Evolutionary conservation across 2,329 filamentous ascomycete genomes (phyloP).

Genomic region (Botrytis squamosa): DNA sequence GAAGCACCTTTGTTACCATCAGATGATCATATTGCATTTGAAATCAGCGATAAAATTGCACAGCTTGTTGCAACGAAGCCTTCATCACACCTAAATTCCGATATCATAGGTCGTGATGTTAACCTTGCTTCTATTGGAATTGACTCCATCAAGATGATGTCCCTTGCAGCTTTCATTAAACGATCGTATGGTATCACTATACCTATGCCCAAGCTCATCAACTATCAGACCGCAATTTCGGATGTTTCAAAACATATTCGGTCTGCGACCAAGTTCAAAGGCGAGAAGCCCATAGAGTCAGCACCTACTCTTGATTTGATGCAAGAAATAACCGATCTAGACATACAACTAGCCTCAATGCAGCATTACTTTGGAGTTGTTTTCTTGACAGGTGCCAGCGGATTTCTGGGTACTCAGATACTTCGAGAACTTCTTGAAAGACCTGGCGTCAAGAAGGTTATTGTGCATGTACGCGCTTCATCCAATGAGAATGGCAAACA

Average conservation of each 20-base stretch:
- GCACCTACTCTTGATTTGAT: neutral
- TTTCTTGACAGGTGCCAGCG: constrained; percentile 10
- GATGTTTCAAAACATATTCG: constrained; percentile 18
- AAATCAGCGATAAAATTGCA: constrained; percentile 8
- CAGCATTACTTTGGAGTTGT: constrained; percentile 7
- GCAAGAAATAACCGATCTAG: neutral
- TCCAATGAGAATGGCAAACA: neutral
- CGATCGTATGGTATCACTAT: constrained; percentile 14
- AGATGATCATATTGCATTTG: constrained; percentile 7
- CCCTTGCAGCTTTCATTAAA: constrained; percentile 20
- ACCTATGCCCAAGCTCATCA: constrained; percentile 16
- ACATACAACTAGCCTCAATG: constrained; percentile 1
- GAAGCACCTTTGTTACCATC: neutral
- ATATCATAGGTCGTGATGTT: constrained; percentile 14
- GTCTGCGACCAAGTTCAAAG: neutral
- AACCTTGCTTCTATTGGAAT: constrained; percentile 19
- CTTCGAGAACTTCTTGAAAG: constrained; percentile 7
- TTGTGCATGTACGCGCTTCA: constrained; percentile 7
- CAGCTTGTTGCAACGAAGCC: neutral
- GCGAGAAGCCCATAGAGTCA: neutral
- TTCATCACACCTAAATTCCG: neutral
- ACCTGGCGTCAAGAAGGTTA: constrained; percentile 1
- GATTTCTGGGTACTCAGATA: constrained; percentile 10
- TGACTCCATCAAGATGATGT: constrained; percentile 24
- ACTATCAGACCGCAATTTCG: constrained; percentile 15